Conservation (phyloP, 352 stramenopile genomes). For the Plasmopara muralis region DNA sequence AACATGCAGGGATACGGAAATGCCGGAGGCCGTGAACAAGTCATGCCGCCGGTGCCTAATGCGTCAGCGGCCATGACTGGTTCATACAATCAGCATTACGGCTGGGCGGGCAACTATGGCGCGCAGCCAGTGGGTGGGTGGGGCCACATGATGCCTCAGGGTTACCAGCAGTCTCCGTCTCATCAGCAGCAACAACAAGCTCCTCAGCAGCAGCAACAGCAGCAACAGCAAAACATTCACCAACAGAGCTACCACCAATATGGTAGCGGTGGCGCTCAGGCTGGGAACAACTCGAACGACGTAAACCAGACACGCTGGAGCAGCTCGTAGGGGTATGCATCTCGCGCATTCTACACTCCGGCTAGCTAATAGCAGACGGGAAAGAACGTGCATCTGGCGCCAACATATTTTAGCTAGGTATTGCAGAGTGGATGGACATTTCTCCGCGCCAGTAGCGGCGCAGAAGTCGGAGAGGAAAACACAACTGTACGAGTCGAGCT, state of each 20-base stretch:
- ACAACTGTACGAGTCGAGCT: too few species aligned
- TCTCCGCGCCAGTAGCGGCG: conserved; percentile 18
- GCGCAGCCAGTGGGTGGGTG: conserved; percentile 67
- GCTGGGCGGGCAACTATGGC: conserved; percentile 69
- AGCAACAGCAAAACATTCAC: conserved; percentile 56
- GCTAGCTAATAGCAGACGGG: not conserved
- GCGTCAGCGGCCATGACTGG: conserved; percentile 47
- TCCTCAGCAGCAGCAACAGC: conserved; percentile 48
- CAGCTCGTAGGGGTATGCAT: conserved; percentile 53
- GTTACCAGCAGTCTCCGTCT: conserved; percentile 68
- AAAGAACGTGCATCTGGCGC: conserved; percentile 6
- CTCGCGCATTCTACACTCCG: conserved; percentile 14
- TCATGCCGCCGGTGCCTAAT: conserved; percentile 64
- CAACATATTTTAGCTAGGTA: conserved; percentile 29
- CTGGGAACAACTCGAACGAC: conserved; percentile 38
- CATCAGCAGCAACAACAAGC: conserved; percentile 27
- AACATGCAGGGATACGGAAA: conserved; percentile 58
- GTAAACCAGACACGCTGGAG: conserved; percentile 55
- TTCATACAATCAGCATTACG: conserved; percentile 73
- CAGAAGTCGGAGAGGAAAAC: not conserved
- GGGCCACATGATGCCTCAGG: conserved; percentile 80
- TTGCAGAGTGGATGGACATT: conserved; percentile 15
- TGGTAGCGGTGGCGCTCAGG: conserved; percentile 45
- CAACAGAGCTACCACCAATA: conserved; percentile 81
- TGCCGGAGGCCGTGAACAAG: conserved; percentile 43